These are phyloP conservation scores for Epichloe gansuensis DNA, from an alignment of 2,329 filamentous ascomycete genomes.

Conservation along the genomic window DNA sequence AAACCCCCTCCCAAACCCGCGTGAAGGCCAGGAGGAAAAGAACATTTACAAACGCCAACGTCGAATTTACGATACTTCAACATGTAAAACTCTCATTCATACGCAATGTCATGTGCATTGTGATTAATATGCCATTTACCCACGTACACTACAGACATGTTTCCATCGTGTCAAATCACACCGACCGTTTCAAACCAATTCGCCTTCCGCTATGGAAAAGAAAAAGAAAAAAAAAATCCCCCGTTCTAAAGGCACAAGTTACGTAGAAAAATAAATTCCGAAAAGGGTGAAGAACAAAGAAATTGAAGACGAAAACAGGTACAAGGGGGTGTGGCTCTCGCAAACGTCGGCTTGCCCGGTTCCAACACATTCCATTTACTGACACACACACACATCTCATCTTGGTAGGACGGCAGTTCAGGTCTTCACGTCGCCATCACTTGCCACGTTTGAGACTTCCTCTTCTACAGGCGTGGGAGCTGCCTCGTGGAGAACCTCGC, in stretches of 20 bases:
- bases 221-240: not conserved
- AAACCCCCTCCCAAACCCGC: not conserved
- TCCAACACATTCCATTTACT: too few relatives aligned
- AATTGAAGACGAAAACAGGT: not conserved
- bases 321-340: not conserved
- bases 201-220: conserved; percentile 18
- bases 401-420: not conserved
- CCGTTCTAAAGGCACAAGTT: not conserved
- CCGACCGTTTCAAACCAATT: not conserved
- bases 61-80: too few relatives aligned
- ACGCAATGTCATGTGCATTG: not conserved
- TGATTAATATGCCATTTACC: not conserved
- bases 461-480: conserved; percentile 1
- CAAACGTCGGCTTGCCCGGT: too few relatives aligned
- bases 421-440: conserved; percentile 1
- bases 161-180: conserved; percentile 5
- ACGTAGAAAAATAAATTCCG: not conserved
- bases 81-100: not conserved
- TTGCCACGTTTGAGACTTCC: not conserved
- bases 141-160: not conserved
- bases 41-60: too few relatives aligned
- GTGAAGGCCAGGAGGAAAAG: too few relatives aligned
- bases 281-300: not conserved
- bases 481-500: conserved; percentile 8
- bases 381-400: too few relatives aligned